Percentiles rank a stretch among this genome's conserved stretches.
Evolutionary conservation across 2,329 filamentous ascomycete genomes (phyloP).

Genomic region (Colletotrichum sp.): DNA sequence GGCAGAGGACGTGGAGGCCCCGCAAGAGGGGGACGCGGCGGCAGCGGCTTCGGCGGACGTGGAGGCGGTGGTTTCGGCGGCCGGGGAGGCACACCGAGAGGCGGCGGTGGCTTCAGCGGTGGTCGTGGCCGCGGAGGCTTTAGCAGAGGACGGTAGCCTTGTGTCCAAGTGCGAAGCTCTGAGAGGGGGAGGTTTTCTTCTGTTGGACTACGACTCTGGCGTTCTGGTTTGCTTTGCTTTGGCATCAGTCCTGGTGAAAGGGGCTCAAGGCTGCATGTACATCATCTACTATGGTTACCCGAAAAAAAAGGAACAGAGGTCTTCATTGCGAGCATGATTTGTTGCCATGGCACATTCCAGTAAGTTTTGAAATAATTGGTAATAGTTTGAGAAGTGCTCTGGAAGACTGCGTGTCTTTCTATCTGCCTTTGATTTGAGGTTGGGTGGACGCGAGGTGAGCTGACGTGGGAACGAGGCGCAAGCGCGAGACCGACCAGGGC

Average conservation of each 20-base stretch:
- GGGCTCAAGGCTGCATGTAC: slow-evolving; percentile 16
- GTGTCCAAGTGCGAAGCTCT: background rate
- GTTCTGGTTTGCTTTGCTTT: slow-evolving; percentile 21
- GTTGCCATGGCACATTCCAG: background rate
- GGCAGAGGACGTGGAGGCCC: slow-evolving; percentile 26
- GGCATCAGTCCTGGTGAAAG: slow-evolving; percentile 10
- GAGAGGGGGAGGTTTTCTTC: slow-evolving; percentile 12
- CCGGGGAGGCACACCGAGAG: slow-evolving; percentile 24
- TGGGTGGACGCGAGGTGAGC: background rate
- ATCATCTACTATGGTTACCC: slow-evolving; percentile 17
- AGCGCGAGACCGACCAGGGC: background rate
- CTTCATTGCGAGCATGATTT: background rate
- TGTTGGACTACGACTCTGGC: slow-evolving; percentile 19
- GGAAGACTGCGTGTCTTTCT: background rate
- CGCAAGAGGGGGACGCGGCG: slow-evolving; percentile 27
- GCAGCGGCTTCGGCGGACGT: slow-evolving; percentile 30
- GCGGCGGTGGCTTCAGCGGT: slow-evolving; percentile 18
- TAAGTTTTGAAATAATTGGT: no score
- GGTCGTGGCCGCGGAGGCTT: slow-evolving; percentile 20
- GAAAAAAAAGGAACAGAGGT: slow-evolving; percentile 14
- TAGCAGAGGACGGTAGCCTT: slow-evolving; percentile 19
- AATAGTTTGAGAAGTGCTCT: background rate
- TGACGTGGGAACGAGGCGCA: background rate
- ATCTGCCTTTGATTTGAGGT: background rate
- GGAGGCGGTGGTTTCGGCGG: slow-evolving; percentile 28